Base-by-base conservation (phyloP, 2,329 filamentous ascomycete genomes). In the Nakataea oryzae region DNA sequence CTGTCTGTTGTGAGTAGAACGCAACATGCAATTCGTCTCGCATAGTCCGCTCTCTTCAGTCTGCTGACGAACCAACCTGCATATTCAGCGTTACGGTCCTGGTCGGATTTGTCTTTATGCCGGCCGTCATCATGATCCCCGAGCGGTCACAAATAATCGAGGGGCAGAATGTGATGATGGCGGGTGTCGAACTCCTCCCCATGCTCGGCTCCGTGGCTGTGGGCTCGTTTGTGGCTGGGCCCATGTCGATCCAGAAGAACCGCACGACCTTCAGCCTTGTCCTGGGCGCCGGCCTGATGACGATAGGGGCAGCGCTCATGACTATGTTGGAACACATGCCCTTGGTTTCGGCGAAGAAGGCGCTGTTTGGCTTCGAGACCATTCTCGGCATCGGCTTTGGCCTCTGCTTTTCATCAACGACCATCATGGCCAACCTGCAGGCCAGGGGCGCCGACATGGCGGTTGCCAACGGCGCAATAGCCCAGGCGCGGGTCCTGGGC, bases 101-200 rank as follows among this genome's bases (percentile, higher is more conserved):
- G 24, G 80, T 80, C 0, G 84, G 84, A 2, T 84, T 82, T 60
- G 75, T 80, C 0, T 86, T 85, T 64, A 79, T 87, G 27, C 74
- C 81, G 5, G 75, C 85, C n/a, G 78, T 83, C 14, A 79, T 86
- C 62, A 77, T 80, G 34, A 76, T 87, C 5, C 84, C 85, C 0
- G 81, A 87, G 65, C 74, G 83, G 8, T 83, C 86, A 59, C 84
- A 87, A 64, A 80, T 86, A 50, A 79, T 86, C 61, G 81, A 85
- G 64, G 74, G 73, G 7, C 77, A 85, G 59, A 77, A 72, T 34
- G 76, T 81, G 0, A 74, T 86, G 28, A 76, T 77, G 67, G 82
- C 84, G 0, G 83, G 84, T 5, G 69, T 86, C 4, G 80, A 84
- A 57, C 75, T 86, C 7, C 73, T 87, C 17, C 84, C 85, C 0